These are phyloP conservation scores for Neopestalotiopsis sp. DNA, from an alignment of 2,329 filamentous ascomycete species.

Conservation along the genomic window DNA sequence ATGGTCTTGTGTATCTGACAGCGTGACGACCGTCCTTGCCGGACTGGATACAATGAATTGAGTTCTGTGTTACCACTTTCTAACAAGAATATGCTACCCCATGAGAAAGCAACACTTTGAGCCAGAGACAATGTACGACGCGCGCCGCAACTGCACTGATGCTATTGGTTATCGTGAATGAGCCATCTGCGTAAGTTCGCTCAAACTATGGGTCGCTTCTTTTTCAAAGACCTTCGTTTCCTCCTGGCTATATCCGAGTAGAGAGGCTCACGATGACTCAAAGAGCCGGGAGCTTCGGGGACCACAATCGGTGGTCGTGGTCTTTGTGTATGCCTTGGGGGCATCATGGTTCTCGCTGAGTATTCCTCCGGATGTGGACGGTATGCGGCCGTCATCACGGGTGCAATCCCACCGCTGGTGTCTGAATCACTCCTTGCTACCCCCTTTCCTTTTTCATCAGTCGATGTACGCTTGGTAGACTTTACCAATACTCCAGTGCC, in stretches of 20 bases:
- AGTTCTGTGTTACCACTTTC: no score
- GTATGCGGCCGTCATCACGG: not conserved
- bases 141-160: not conserved
- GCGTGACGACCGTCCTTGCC: no score
- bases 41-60: no score
- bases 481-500: constrained; percentile 14
- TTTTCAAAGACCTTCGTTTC: not conserved
- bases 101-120: no score
- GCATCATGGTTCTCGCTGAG: no score
- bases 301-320: not conserved
- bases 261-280: not conserved
- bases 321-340: not conserved
- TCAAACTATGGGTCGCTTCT: not conserved
- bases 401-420: not conserved
- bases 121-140: not conserved
- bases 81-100: no score
- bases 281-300: not conserved
- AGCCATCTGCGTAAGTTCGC: not conserved
- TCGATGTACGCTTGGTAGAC: not conserved
- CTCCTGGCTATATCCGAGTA: not conserved
- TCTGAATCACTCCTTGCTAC: constrained; percentile 2
- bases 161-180: not conserved
- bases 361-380: not conserved
- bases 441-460: constrained; percentile 19
- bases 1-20: no score